These are phyloP conservation scores for Cardamine resedifolia DNA, from an alignment of 345 rosid species.

Conservation along the genomic window DNA sequence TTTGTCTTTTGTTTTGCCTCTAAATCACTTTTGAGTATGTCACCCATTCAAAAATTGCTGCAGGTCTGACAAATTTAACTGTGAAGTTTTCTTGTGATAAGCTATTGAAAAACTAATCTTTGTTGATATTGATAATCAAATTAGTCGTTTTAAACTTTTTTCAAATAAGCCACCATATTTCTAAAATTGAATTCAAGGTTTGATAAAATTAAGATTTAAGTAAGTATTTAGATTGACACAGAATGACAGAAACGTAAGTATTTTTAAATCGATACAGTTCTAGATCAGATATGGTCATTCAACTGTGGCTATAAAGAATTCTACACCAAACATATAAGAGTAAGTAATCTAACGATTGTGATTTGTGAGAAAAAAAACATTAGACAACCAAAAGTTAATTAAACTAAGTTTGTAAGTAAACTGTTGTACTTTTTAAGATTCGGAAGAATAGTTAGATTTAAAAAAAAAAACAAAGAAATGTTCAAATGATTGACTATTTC, in stretches of 20 bases:
- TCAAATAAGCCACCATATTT: neutral
- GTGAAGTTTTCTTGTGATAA: neutral
- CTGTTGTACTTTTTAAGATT: neutral
- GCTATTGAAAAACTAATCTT: neutral
- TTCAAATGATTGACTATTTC: neutral
- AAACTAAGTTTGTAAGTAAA: neutral
- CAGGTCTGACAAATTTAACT: too few relatives aligned
- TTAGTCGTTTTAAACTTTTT: too few relatives aligned
- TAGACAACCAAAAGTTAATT: neutral
- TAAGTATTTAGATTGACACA: neutral
- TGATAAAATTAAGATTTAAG: neutral
- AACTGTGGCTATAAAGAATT: neutral
- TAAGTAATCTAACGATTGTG: neutral
- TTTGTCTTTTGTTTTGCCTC: too few relatives aligned
- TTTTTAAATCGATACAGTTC: neutral
- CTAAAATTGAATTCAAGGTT: neutral
- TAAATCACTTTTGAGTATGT: too few relatives aligned
- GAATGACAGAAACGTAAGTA: neutral
- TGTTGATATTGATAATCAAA: neutral
- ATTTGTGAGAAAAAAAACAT: neutral
- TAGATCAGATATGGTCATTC: neutral
- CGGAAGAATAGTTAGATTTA: neutral
- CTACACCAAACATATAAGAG: neutral
- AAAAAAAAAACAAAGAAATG: neutral
- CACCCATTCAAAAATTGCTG: too few relatives aligned